Percentiles rank a stretch among this genome's conserved stretches.
These are phyloP conservation scores for Fusarium liriodendri DNA, from an alignment of 2,329 filamentous ascomycete species.

Conservation along the genomic window DNA sequence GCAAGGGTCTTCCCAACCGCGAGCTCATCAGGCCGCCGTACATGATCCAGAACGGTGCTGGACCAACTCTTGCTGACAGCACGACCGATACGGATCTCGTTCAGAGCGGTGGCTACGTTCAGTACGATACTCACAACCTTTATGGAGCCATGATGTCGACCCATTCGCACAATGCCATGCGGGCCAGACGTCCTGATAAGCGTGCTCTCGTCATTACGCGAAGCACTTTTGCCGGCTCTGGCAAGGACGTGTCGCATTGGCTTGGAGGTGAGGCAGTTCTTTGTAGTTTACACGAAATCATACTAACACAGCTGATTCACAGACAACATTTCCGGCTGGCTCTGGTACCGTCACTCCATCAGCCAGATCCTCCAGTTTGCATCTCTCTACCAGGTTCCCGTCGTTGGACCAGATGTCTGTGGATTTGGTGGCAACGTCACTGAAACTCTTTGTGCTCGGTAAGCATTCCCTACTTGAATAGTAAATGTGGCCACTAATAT, in stretches of 20 bases:
- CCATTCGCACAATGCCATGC: constrained; percentile 74
- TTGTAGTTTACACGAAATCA: background rate
- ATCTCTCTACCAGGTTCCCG: constrained; percentile 74
- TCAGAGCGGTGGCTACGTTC: constrained; percentile 31
- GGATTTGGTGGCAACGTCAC: constrained; percentile 73
- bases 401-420: constrained; percentile 80
- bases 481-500: background rate
- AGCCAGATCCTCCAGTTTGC: constrained; percentile 70
- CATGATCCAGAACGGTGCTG: constrained; percentile 43
- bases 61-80: constrained; percentile 36
- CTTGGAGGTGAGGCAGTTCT: constrained; percentile 54
- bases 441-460: constrained; percentile 37
- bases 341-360: constrained; percentile 68
- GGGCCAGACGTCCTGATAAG: constrained; percentile 68
- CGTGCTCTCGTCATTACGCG: constrained; percentile 81
- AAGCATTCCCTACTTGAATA: background rate
- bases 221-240: constrained; percentile 80
- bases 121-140: constrained; percentile 77
- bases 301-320: background rate
- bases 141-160: constrained; percentile 82
- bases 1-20: constrained; percentile 40
- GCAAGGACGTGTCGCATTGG: constrained; percentile 71
- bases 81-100: constrained; percentile 41
- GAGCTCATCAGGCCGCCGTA: constrained; percentile 39
- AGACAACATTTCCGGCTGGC: constrained; percentile 60